Conservation (phyloP, 2,329 filamentous ascomycete genomes). For the Dryadomyces quercus-mongolicae region DNA sequence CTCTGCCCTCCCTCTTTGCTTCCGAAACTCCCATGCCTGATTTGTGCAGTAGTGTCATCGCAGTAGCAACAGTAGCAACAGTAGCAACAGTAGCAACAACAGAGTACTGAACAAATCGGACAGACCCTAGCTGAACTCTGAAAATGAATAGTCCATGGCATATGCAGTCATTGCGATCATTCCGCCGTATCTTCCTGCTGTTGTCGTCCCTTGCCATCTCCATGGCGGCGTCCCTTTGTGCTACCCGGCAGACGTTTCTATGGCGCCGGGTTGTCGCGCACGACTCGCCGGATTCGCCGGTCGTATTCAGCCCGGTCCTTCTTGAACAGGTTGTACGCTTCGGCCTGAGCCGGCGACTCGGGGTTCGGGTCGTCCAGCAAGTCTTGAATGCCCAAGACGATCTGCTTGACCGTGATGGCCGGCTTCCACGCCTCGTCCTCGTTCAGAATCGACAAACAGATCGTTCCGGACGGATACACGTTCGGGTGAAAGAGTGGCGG, state of each 20-base stretch:
- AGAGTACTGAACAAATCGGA: no score
- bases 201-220: not conserved
- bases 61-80: not conserved
- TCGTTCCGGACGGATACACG: conserved; percentile 94
- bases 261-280: conserved; percentile 77
- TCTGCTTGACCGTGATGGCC: conserved; percentile 96
- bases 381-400: conserved; percentile 89
- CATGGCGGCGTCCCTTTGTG: not conserved
- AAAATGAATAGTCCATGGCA: no score
- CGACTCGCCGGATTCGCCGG: conserved; percentile 72
- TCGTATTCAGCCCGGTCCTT: conserved; percentile 82
- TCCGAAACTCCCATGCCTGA: not conserved
- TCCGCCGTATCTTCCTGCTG: no score
- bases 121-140: not conserved
- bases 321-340: conserved; percentile 95
- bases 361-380: conserved; percentile 94
- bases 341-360: conserved; percentile 90
- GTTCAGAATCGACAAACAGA: conserved; percentile 93
- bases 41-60: no score
- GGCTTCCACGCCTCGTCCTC: conserved; percentile 99
- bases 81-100: not conserved
- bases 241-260: conserved; percentile 19
- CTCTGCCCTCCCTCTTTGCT: not conserved
- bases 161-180: no score
- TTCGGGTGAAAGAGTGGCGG: conserved; percentile 97